A percentile compares a stretch with the other conserved stretches of the same genome.
Conservation (phyloP, 2,329 filamentous ascomycete genomes). For the Fusarium xylarioides region DNA sequence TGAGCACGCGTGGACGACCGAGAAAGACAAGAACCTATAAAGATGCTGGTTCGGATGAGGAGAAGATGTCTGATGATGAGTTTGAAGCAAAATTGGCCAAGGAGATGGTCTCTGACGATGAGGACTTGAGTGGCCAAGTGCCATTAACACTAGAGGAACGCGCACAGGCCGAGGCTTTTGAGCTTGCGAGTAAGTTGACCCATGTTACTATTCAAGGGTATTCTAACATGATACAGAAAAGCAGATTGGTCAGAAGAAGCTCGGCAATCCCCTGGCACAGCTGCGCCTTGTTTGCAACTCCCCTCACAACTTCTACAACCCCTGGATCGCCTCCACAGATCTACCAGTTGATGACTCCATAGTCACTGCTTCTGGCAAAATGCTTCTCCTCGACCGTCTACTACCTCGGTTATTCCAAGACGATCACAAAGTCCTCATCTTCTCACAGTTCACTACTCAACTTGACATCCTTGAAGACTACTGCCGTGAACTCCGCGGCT, state of each 20-base stretch:
- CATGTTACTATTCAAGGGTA: not conserved
- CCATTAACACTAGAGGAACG: conserved; percentile 65
- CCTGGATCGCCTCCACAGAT: conserved; percentile 73
- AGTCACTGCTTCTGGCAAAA: conserved; percentile 90
- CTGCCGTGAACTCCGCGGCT: conserved; percentile 76
- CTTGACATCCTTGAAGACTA: conserved; percentile 92
- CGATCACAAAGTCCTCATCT: conserved; percentile 92
- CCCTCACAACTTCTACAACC: conserved; percentile 96
- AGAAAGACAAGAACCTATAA: conserved; percentile 60
- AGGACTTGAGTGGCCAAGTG: conserved; percentile 43
- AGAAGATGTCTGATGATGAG: conserved; percentile 78
- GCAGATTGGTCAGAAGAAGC: conserved; percentile 88
- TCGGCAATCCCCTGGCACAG: conserved; percentile 93
- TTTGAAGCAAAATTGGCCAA: conserved; percentile 82
- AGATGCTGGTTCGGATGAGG: conserved; percentile 67
- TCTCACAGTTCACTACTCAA: conserved; percentile 95
- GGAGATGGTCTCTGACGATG: conserved; percentile 59
- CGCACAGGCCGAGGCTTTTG: conserved; percentile 72
- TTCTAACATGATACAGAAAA: conserved; percentile 63
- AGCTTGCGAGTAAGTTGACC: conserved; percentile 74
- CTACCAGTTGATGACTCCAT: conserved; percentile 78
- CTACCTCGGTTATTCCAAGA: conserved; percentile 77
- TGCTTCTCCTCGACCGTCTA: conserved; percentile 90
- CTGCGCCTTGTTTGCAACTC: conserved; percentile 91
- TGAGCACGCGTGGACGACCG: conserved; percentile 60